Evolutionary conservation across 1,284 basidiomycete genomes (phyloP).

Genomic region (Moesziomyces parantarcticus): DNA sequence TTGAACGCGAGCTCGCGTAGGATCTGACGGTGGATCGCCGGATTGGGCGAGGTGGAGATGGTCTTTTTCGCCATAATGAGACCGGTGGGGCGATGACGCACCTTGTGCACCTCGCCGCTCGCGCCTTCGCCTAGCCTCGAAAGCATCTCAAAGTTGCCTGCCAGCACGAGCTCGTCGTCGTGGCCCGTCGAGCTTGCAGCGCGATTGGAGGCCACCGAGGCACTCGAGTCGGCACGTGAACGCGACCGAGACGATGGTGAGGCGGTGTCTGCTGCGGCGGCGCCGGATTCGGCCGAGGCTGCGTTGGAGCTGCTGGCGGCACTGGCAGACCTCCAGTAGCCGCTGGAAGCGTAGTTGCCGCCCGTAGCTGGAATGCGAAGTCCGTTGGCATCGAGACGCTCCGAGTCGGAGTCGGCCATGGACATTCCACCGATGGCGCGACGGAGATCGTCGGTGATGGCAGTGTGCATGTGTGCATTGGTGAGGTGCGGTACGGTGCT

Average conservation of each 20-base stretch:
- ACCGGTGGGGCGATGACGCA: constrained; percentile 80
- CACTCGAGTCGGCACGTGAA: constrained; percentile 20
- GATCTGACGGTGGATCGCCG: constrained; percentile 84
- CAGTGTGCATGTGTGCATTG: constrained; percentile 47
- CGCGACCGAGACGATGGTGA: constrained; percentile 7
- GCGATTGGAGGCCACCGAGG: constrained; percentile 25
- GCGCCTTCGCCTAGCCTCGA: constrained; percentile 89
- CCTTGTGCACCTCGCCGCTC: constrained; percentile 93
- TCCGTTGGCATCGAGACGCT: constrained; percentile 39
- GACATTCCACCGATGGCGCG: constrained; percentile 58
- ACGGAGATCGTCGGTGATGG: constrained; percentile 60
- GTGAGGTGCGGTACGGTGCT: constrained; percentile 55
- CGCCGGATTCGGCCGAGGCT: neutral
- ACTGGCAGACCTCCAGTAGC: constrained; percentile 37
- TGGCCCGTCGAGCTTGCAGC: constrained; percentile 19
- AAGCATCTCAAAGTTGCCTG: constrained; percentile 77
- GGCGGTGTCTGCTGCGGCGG: neutral
- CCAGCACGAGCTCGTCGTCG: constrained; percentile 49
- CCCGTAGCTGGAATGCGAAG: constrained; percentile 41
- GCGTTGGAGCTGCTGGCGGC: constrained; percentile 4
- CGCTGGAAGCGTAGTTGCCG: constrained; percentile 33
- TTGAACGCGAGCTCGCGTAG: constrained; percentile 92
- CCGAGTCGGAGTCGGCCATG: constrained; percentile 41
- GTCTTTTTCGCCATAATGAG: constrained; percentile 93
- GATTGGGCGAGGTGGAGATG: constrained; percentile 92